Evolutionary conservation across 2,329 filamentous ascomycete species (phyloP).

Genomic region (Pseudovirgaria hyperparasitica): DNA sequence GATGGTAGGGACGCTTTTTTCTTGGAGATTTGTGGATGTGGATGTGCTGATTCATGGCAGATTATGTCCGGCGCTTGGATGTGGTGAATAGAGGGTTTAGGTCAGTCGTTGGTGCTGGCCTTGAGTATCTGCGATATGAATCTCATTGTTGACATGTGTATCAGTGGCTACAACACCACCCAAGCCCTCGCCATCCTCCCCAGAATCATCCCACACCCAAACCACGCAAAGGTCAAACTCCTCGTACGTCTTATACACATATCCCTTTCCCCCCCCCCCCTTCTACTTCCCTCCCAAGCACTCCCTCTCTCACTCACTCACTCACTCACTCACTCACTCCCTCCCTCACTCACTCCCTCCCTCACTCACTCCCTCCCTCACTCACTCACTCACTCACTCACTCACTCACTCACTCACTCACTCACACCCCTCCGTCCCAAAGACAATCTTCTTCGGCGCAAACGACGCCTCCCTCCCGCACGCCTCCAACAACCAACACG

Average conservation of each 20-base stretch:
- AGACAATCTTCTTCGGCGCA: constrained; percentile 75
- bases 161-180: constrained; percentile 66
- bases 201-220: constrained; percentile 56
- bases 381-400: constrained; percentile 1
- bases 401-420: not conserved
- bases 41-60: constrained; percentile 31
- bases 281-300: not conserved
- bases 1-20: constrained; percentile 38
- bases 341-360: no score
- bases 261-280: not conserved
- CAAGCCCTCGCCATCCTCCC: constrained; percentile 60
- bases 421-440: constrained; percentile 6
- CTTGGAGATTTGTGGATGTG: constrained; percentile 6
- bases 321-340: no score
- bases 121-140: constrained; percentile 1
- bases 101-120: constrained; percentile 13
- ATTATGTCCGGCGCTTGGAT: constrained; percentile 65
- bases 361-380: no score
- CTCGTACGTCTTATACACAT: constrained; percentile 34
- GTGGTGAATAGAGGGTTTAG: constrained; percentile 79
- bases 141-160: constrained; percentile 1
- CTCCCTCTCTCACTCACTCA: not conserved
- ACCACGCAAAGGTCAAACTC: constrained; percentile 49
- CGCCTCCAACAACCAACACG: constrained; percentile 54
- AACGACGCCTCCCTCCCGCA: constrained; percentile 70